Base-by-base conservation (phyloP, 2,329 filamentous ascomycete genomes). In the Paramyrothecium roridum region DNA sequence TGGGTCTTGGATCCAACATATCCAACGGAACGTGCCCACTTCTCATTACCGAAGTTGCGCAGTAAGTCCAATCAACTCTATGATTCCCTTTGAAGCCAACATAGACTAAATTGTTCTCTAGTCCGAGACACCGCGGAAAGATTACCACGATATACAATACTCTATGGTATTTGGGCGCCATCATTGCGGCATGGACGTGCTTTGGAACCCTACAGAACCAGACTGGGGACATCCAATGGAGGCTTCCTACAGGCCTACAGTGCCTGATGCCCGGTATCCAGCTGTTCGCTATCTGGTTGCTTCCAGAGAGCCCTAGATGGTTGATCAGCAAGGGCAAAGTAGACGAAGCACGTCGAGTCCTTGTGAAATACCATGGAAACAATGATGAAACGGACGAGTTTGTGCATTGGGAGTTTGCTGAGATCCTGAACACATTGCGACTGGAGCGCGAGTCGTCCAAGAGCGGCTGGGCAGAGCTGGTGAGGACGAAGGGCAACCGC, bases 271-370 rank as follows among this genome's bases (percentile, higher is more conserved):
- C 74, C 2, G 62, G 59, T 1, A 71, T 70, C 26, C 71, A 80
- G 58, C 71, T 82, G 19, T 54, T 67, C 11, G 74, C 78, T 53
- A 67, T 80, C 52, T 74, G 71, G 59, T 78, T 82, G 52, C 74
- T 84, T 6, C 84, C 84, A 0, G 85, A 88, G 58, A 83, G 78
- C 1, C 85, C 85, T 1, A 76, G 85, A 40, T 87, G 79, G 77
- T 67, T 85, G 26, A 73, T 85, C 47, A 75, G 77, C 37, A 75
- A 81, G 57, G 80, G 81, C 33, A 73, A 74, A 21, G 56, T 66
- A 1, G 76, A 81, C 6, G 73, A 84, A 61, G 83, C 83, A 0
- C 75, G 71, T 17, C 68, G 70, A 0, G 78, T 83, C 23, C 63
- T 86, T 1, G 70, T 76, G 60, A 80, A 80, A 54, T 81, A 80